Percentiles rank a stretch among this genome's conserved stretches.
These are phyloP conservation scores for Talaromyces stipitatus DNA, from an alignment of 495 filamentous ascomycete genomes.

Conservation along the genomic window DNA sequence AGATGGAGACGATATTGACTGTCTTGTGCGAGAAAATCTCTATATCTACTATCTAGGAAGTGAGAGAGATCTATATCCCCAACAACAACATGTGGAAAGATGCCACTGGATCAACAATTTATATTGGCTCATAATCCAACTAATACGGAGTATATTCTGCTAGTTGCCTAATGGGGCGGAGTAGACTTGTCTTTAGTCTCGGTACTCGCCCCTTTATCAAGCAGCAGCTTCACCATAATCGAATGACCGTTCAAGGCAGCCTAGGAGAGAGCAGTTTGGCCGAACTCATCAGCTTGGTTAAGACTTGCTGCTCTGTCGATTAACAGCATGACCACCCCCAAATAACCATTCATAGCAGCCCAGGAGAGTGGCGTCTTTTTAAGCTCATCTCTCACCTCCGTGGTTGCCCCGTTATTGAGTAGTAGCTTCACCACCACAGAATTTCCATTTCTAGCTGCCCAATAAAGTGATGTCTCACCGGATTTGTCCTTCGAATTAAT, in stretches of 20 bases:
- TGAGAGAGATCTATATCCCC: no score
- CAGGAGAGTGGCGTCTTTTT: conserved; percentile 18
- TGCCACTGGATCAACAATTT: no score
- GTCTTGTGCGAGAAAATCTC: no score
- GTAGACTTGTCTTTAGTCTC: no score
- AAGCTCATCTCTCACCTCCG: conserved; percentile 9
- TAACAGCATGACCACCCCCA: conserved; percentile 1
- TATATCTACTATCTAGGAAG: no score
- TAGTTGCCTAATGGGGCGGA: no score
- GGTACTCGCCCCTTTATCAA: conserved; percentile 8
- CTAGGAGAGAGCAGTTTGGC: conserved; percentile 12
- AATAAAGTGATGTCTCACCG: conserved; percentile 6
- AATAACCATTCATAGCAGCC: conserved; percentile 11
- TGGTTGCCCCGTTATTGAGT: conserved; percentile 11
- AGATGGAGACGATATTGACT: no score
- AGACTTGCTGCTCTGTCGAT: neutral
- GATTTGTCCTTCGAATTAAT: conserved; percentile 14
- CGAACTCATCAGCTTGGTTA: conserved; percentile 1
- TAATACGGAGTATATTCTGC: no score
- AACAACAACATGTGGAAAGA: no score
- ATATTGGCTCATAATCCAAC: no score
- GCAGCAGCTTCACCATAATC: conserved; percentile 4
- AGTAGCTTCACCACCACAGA: conserved; percentile 14
- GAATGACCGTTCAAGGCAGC: conserved; percentile 9
- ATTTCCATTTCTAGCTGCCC: conserved; percentile 11